These are phyloP conservation scores for Alisma plantagoaquatica DNA, from an alignment of 106 monocot genomes.

Conservation along the genomic window DNA sequence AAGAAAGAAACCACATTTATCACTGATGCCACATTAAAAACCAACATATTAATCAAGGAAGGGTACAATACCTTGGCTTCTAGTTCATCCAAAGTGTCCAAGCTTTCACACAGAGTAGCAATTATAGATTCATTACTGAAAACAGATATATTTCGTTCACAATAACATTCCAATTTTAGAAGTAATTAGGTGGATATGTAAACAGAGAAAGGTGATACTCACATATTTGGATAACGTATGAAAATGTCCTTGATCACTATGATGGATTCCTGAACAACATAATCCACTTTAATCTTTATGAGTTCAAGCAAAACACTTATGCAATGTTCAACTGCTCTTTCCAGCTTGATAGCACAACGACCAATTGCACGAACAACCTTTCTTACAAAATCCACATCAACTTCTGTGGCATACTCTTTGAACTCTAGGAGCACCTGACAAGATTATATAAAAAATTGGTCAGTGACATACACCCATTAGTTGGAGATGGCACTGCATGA, in stretches of 20 bases:
- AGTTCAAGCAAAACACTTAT: conserved; percentile 99
- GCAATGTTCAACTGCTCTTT: conserved; percentile 93
- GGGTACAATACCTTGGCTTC: conserved; percentile 73
- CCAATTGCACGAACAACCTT: conserved; percentile 99
- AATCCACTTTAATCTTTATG: conserved; percentile 97
- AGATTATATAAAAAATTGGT: no score
- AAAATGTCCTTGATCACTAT: conserved; percentile 99
- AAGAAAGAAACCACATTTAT: no score
- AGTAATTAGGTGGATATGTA: neutral
- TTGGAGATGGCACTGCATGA: no score
- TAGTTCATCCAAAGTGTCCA: conserved; percentile 96
- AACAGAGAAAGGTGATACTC: conserved; percentile 15
- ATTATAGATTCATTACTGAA: conserved; percentile 96
- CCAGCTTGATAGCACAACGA: conserved; percentile 95
- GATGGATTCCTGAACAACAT: conserved; percentile 98
- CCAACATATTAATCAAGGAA: conserved; percentile 2
- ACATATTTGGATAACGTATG: conserved; percentile 98
- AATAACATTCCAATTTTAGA: no score
- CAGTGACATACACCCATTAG: no score
- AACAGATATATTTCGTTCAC: no score
- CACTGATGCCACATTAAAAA: no score
- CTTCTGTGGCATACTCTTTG: conserved; percentile 99
- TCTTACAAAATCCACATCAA: conserved; percentile 99
- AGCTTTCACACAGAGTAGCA: conserved; percentile 98
- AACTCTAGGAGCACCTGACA: conserved; percentile 91